These are phyloP conservation scores for Colletotrichum incanum DNA, from an alignment of 2,329 filamentous ascomycete genomes.

Conservation along the genomic window DNA sequence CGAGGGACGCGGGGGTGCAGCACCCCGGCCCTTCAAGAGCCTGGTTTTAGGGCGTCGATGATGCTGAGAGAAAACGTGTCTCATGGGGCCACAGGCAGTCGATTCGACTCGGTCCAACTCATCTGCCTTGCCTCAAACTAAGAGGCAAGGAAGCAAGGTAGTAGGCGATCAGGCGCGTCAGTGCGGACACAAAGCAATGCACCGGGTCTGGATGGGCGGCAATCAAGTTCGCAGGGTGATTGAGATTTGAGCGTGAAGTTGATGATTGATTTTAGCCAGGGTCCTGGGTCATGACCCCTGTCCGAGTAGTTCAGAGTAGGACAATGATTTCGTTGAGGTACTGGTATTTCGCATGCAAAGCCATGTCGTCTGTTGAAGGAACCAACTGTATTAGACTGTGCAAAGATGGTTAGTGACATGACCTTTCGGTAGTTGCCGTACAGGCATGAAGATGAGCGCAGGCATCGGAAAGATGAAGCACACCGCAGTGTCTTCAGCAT, in stretches of 20 bases:
- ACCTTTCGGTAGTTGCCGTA: slow-evolving; percentile 31
- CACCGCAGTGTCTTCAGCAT: slow-evolving; percentile 1
- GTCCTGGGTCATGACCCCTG: neutral
- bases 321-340: neutral
- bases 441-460: slow-evolving; percentile 25
- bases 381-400: neutral
- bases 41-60: neutral
- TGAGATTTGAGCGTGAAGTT: slow-evolving; percentile 21
- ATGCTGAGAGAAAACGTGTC: slow-evolving; percentile 25
- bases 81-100: slow-evolving; percentile 7
- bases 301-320: neutral
- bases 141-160: slow-evolving; percentile 1
- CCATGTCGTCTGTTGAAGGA: neutral
- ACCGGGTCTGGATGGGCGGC: slow-evolving; percentile 13
- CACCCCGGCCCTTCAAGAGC: neutral
- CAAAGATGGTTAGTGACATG: slow-evolving; percentile 3
- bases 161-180: slow-evolving; percentile 24
- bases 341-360: slow-evolving; percentile 1
- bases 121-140: neutral
- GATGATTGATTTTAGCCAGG: slow-evolving; percentile 22
- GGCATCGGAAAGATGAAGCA: slow-evolving; percentile 37
- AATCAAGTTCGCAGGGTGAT: slow-evolving; percentile 2
- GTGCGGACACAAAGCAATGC: slow-evolving; percentile 13
- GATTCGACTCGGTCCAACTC: neutral
- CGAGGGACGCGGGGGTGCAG: neutral